Evolutionary conservation across 768 basidiomycete genomes (phyloP), one percentile per base, ranked within the genome.

Genomic region (Boletales sp.): DNA sequence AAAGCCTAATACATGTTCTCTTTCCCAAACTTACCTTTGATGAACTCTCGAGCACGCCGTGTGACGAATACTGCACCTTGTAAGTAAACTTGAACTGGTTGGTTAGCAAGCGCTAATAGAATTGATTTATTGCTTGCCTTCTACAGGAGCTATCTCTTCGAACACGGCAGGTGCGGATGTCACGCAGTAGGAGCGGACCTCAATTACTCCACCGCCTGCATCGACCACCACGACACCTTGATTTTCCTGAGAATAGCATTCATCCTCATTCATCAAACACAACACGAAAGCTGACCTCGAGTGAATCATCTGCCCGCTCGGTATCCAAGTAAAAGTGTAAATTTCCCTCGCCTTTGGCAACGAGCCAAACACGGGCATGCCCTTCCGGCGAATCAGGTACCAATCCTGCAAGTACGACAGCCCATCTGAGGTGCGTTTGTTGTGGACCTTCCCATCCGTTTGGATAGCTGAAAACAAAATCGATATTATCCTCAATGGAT

Each of bases 191-290:
- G 77, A 70, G 50, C 79, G 82, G 36, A 84, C 67, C 52, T 85
- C 82, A 24, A 84, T 69, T 0, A 81, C 84, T 18, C 81, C 82
- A 38, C 81, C 81, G 8, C 83, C 82, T 4, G 81, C 80, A 51
- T 84, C 81, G n/a, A 83, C 75, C 32, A 84, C 69, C 50, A 80
- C 65, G 4, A 82, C 66, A 1, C 76, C 78, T 40, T 77, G 60
- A 14, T 74, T 74, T 15, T 61, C 66, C 77, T 80, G 52, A 37
- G 27, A 19, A 27, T 13, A 14, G 6, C 5, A 8, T 27, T 58
- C 30, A 58, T 50, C 21, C 0, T 45, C 15, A 24, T 5, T 7
- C 13, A 21, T 40, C 15, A 18, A 38, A 38, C 14, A 18, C 35
- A 12, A 14, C 34, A 35, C 4, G 30, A 6, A 47, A 18, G 1